Evolutionary conservation across 306 rosid species (phyloP), one percentile per base, ranked within the genome.

Genomic region (Glycyrrhiza uralensis): DNA sequence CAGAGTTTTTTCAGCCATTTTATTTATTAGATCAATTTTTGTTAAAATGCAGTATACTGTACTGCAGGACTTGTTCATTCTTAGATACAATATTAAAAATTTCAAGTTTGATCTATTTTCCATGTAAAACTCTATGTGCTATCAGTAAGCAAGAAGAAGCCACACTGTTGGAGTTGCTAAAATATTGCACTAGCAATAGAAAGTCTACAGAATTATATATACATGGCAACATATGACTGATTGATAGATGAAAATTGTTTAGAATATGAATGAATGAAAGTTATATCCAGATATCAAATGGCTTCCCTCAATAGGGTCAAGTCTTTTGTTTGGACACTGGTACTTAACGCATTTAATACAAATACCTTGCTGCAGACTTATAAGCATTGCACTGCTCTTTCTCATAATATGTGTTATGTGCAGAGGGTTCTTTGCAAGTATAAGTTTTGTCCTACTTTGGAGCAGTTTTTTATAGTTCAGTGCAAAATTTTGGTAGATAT

Each of bases 211-310:
- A 5, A 47, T 33, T 30, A 12, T 26, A 36, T 9, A 38, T 44
- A 7, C 38, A 49, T 26, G 36, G 45, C 57, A 19, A 35, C 45
- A 57, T 29, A 57, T 33, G 57, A 51, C 29, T 36, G 14, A 23
- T 39, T 69, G 58, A 29, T 50, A 30, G 23, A 62, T 64, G 56
- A 60, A 59, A 60, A 60, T 38, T 58, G 54, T 35, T 57, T 59
- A 46, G 55, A 44, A 52, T 49, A 60, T 41, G 38, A 69, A 50
- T 19, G 6, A 36, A 38, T 52, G 17, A 50, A 50, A 50, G n/a
- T 7, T 18, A 14, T 42, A 65, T 65, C 41, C 23, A 68, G 62
- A 61, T 13, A 50, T 66, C 32, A 49, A 50, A 32, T 19, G 49
- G 47, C 9, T 33, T 32, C 20, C 13, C 35, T 24, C 36, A 0